Evolutionary conservation across 306 rosid genomes (phyloP).

Genomic region (Prunus armeniaca): DNA sequence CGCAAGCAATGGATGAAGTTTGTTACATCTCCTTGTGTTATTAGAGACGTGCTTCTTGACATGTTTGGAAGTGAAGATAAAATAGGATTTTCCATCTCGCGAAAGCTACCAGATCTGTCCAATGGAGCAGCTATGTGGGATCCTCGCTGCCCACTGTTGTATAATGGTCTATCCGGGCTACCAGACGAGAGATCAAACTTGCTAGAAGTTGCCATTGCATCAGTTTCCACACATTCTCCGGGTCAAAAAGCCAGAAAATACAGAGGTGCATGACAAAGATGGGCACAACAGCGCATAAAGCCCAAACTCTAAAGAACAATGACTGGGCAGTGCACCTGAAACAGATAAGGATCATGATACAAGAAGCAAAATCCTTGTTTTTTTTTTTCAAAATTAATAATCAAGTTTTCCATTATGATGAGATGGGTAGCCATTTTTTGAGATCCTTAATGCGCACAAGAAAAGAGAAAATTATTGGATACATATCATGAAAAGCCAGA

Average conservation of each 20-base stretch:
- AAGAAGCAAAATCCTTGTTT: constrained; percentile 1
- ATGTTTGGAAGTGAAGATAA: constrained; percentile 81
- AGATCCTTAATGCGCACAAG: background rate
- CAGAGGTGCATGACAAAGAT: constrained; percentile 65
- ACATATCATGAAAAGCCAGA: background rate
- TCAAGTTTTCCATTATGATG: background rate
- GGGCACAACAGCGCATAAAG: constrained; percentile 49
- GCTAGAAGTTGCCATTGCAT: constrained; percentile 87
- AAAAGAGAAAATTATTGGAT: background rate
- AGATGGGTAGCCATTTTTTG: background rate
- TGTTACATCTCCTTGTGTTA: constrained; percentile 63
- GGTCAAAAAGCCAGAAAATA: constrained; percentile 49
- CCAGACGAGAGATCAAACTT: constrained; percentile 84
- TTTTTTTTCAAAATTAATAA: background rate
- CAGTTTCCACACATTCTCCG: constrained; percentile 55
- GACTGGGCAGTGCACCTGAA: constrained; percentile 49
- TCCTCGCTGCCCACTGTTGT: constrained; percentile 89
- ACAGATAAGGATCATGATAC: constrained; percentile 25
- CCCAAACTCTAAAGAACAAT: constrained; percentile 32
- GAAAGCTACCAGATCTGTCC: constrained; percentile 91
- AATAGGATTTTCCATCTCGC: constrained; percentile 81
- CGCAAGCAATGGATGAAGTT: constrained; percentile 57
- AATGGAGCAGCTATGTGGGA: constrained; percentile 77
- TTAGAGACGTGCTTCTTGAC: constrained; percentile 73
- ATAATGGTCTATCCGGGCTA: constrained; percentile 88